A percentile compares a stretch with the other conserved stretches of the same genome.
These are phyloP conservation scores for Fusarium albidum DNA, from an alignment of 2,329 filamentous ascomycete genomes.

Conservation along the genomic window DNA sequence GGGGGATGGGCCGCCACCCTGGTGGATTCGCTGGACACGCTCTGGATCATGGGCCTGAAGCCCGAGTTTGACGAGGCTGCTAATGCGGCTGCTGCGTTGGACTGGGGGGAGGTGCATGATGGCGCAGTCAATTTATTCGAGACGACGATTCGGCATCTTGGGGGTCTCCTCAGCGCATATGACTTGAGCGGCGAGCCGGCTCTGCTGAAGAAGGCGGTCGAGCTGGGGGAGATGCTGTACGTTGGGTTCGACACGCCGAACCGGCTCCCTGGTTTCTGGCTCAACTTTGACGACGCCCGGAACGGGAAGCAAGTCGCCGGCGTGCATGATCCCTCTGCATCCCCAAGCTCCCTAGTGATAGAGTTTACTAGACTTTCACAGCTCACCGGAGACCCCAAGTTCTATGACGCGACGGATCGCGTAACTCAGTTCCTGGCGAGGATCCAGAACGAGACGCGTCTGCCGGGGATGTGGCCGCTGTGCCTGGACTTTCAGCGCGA, in stretches of 20 bases:
- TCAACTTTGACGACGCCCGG: conserved; percentile 54
- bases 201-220: conserved; percentile 58
- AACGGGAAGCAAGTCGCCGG: conserved; percentile 58
- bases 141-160: conserved; percentile 63
- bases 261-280: conserved; percentile 56
- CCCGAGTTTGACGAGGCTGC: conserved; percentile 65
- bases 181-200: conserved; percentile 55
- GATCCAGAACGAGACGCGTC: conserved; percentile 71
- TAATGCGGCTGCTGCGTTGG: conserved; percentile 55
- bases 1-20: conserved; percentile 67
- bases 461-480: conserved; percentile 82
- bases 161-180: conserved; percentile 60
- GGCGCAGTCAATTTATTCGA: conserved; percentile 61
- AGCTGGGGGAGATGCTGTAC: conserved; percentile 64
- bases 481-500: conserved; percentile 67
- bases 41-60: conserved; percentile 69
- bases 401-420: conserved; percentile 79
- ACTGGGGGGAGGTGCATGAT: conserved; percentile 57
- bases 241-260: conserved; percentile 64
- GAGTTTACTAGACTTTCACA: conserved; percentile 81
- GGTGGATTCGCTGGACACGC: conserved; percentile 67
- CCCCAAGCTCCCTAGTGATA: conserved; percentile 71
- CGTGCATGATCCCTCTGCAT: conserved; percentile 57
- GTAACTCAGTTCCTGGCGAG: conserved; percentile 75
- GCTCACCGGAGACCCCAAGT: conserved; percentile 75